phyloP scores from a whole-genome alignment of 306 rosid genomes.

The Gastrolobium villosum region DNA sequence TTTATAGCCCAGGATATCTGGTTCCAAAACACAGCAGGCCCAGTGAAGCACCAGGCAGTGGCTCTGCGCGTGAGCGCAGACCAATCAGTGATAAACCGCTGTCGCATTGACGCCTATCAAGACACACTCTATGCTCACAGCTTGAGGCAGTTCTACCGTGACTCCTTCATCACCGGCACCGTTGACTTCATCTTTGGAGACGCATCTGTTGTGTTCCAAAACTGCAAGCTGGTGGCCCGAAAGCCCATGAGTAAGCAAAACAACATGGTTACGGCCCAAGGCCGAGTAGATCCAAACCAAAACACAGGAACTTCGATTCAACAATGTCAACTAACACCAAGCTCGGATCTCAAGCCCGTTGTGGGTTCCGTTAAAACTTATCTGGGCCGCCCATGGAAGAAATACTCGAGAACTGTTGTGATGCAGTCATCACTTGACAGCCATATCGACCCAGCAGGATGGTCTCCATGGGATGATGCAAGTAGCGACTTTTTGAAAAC shows the following conservation, averaged over 20 bases:
- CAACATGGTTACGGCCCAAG: slow-evolving; percentile 78
- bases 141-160: slow-evolving; percentile 69
- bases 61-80: slow-evolving; percentile 70
- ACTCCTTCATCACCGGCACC: slow-evolving; percentile 62
- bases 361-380: slow-evolving; percentile 51
- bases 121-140: slow-evolving; percentile 76
- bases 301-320: slow-evolving; percentile 70
- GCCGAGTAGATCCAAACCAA: slow-evolving; percentile 66
- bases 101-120: slow-evolving; percentile 67
- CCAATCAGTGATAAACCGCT: slow-evolving; percentile 64
- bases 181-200: slow-evolving; percentile 71
- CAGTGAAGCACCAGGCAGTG: slow-evolving; percentile 72
- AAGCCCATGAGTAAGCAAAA: slow-evolving; percentile 62
- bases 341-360: slow-evolving; percentile 59
- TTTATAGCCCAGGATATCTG: slow-evolving; percentile 72
- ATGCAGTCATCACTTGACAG: slow-evolving; percentile 63
- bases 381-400: slow-evolving; percentile 78
- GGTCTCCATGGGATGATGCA: slow-evolving; percentile 56
- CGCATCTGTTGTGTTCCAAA: slow-evolving; percentile 66
- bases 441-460: slow-evolving; percentile 62
- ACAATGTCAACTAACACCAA: slow-evolving; percentile 55
- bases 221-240: slow-evolving; percentile 61
- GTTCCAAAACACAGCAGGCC: slow-evolving; percentile 73
- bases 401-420: slow-evolving; percentile 64
- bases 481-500: slow-evolving; percentile 52